Percentiles rank a stretch among this genome's conserved stretches.
Evolutionary conservation across 345 rosid genomes (phyloP).

Genomic region (Kernera saxatilis): DNA sequence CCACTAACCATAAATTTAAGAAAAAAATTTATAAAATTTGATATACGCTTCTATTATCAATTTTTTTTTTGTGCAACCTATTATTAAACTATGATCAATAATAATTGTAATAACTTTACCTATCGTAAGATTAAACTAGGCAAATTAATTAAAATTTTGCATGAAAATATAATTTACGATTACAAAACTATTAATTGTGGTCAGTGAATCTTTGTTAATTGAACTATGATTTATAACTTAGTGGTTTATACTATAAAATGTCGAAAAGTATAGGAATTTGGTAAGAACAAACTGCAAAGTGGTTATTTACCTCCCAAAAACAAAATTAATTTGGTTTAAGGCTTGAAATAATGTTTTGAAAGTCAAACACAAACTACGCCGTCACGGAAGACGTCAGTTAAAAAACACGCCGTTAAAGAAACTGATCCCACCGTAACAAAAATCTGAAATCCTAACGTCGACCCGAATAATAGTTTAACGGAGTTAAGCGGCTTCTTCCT

Average conservation of each 20-base stretch:
- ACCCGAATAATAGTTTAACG: constrained; percentile 10
- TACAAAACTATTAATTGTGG: too few relatives aligned
- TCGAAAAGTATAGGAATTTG: neutral
- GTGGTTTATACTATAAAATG: too few relatives aligned
- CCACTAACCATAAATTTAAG: neutral
- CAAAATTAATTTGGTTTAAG: neutral
- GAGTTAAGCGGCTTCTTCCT: constrained; percentile 18
- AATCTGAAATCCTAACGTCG: neutral
- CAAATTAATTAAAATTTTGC: too few relatives aligned
- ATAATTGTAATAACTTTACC: too few relatives aligned
- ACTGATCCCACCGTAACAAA: neutral
- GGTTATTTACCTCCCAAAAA: neutral
- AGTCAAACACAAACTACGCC: neutral
- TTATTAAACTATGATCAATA: too few relatives aligned
- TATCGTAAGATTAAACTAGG: too few relatives aligned
- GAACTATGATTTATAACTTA: too few relatives aligned
- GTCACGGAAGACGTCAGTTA: constrained; percentile 8
- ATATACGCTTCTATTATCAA: too few relatives aligned
- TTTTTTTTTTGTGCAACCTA: too few relatives aligned
- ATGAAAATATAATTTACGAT: too few relatives aligned
- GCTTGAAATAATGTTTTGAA: neutral
- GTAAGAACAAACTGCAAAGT: neutral
- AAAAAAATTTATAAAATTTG: neutral
- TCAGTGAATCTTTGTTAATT: too few relatives aligned
- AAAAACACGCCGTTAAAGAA: constrained; percentile 8